Evolutionary conservation across 495 filamentous ascomycete genomes (phyloP), one percentile per base, ranked within the genome.

Genomic region (Trichoderma gamsii): DNA sequence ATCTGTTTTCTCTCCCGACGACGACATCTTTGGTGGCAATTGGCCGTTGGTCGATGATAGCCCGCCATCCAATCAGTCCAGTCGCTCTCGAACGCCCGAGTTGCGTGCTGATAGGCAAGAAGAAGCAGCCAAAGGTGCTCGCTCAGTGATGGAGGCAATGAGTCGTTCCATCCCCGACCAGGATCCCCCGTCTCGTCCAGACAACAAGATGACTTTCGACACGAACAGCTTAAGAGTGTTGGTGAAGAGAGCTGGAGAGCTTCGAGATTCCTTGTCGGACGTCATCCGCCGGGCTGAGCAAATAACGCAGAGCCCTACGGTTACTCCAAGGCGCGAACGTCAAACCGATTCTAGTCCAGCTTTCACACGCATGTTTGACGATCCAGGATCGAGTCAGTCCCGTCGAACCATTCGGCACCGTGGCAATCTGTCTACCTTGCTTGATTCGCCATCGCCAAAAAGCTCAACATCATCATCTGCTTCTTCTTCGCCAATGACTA

Each of bases 171-270:
- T 11, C 81, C 85, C 72, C 81, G 84, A 15, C 76, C 78, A 61
- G 4, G 56, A 61, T 4, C 1, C 56, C 15, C 56, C 11, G 25
- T 18, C 56, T 29, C 56, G 56, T 21, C 77, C 86, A 13, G 78
- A 86, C 56, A 89, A 89, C 70, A 96, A 96, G 76, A 87, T 97
- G 41, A 91, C 91, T 16, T 97, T 97, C 71, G 93, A 97, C 74
- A 97, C 92, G 12, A 92, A 89, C 41, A 96, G 91, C 68, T 86
- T 97, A 25, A 88, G 89, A 69, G 91, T 94, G 75, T 82, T 97
- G 63, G 93, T 97, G 21, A 87, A 91, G 68, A 89, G 93, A 49
- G 92, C 93, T 3, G 89, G 88, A 41, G 88, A 88, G 15, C 84
- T 97, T 27, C 90, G 85, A 12, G 87, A 90, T 69, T 84, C 85